Base-by-base conservation (phyloP, 768 basidiomycete species). In the Agaricus bisporus region DNA sequence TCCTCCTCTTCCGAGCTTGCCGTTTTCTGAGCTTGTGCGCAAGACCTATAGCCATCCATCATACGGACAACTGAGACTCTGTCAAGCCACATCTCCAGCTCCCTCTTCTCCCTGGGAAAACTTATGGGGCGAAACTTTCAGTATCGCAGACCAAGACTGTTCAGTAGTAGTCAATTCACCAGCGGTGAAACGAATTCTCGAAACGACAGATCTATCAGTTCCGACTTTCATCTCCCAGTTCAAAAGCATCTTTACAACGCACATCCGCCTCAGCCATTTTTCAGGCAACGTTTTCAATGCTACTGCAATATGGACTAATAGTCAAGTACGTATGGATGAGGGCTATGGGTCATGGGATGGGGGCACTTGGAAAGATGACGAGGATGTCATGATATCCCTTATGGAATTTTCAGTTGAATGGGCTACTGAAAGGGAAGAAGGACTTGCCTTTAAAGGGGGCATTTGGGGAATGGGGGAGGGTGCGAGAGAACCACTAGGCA, bases 341-440 rank as follows among this genome's bases (percentile, higher is more conserved):
- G 69, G 68, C 15, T 61, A 51, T 28, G n/a, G 14, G 3, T 20
- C 15, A 18, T 17, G 17, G 1, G 41, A 8, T 3, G 12, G n/a
- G n/a, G 37, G n/a, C 14, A 38, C 37, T 38, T 17, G 56, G 22
- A 51, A 52, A n/a, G 51, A 58, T 15, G 61, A 57, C 2, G 70
- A 66, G 0, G 70, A 70, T 37, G 49, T 74, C 15, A 18, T 74
- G 12, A 60, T 64, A 18, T 69, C 69, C 5, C 57, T 73, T 11
- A 69, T 73, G 39, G 66, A 70, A 39, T 74, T 65, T 51, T 69
- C 67, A 29, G 70, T 67, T 10, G 73, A 74, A 47, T 75, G 72
- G 72, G 70, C 74, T 10, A 14, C 20, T 29, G 15, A 26, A 26
- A 58, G 60, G 3, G 61, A 64, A n/a, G 68, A 69, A 48, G 73